Base-by-base conservation (phyloP, 805 yeast genomes). In the Hanseniaspora clermontiae region DNA sequence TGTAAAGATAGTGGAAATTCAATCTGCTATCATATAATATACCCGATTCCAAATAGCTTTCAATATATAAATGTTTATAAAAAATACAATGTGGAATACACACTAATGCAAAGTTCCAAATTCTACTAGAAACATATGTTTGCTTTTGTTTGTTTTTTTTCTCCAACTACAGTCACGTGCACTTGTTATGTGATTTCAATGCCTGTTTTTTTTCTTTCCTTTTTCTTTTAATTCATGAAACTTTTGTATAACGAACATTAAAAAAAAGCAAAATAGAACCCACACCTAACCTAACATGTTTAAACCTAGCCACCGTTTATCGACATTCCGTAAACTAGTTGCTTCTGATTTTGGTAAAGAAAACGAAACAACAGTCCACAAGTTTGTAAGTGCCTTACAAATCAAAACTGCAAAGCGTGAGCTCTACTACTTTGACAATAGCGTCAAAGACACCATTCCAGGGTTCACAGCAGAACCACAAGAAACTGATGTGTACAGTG, bases 381-480 rank as follows among this genome's bases (percentile, higher is more conserved):
- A 39, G n/a, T 38, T 49, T 20, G 7, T 27, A 4, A 29, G 40
- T 38, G 40, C 56, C 20, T 43, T 45, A 17, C 51, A 53, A 36
- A 39, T 53, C 20, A 47, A 36, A 17, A 52, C 51, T 19, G 32
- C 48, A 8, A 53, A 53, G 29, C 39, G 40, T 38, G 57, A 53
- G 14, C 43, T 46, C 11, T 53, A 53, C 15, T 32, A 24, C 29
- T 39, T 53, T 27, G 57, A 53, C 36, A 38, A 38, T 6, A 46
- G 20, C 24, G 19, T 53, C 8, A 19, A 24, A 5, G 57, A 53
- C 7, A 53, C 49, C 15, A 43, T 53, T 5, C 57, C 57, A 12
- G 84, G 84, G 1, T 61, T 72, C 17, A 45, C 43, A 8, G 58
- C 59, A 0, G 67, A 72, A 31, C 82, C 82, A 4, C 57, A 49